phyloP scores from a whole-genome alignment of 2,329 filamentous ascomycete species.

The Neonectria magnoliae region DNA sequence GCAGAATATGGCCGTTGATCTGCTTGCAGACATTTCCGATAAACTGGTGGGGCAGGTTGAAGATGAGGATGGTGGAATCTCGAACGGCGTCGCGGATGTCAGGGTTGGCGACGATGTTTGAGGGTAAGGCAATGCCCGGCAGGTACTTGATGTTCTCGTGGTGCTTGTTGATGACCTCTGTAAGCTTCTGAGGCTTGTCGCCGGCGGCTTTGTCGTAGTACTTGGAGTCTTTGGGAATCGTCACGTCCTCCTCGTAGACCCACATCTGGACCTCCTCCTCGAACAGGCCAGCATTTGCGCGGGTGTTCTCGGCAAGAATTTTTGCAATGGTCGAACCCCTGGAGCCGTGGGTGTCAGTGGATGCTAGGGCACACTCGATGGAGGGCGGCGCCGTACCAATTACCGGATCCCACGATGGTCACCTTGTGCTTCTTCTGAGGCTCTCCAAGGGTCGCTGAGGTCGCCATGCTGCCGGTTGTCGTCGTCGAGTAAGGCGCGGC shows the following conservation, averaged over 20 bases:
- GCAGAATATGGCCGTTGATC: slow-evolving; percentile 87
- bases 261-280: slow-evolving; percentile 96
- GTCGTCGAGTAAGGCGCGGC: slow-evolving; percentile 32
- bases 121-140: slow-evolving; percentile 83
- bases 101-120: slow-evolving; percentile 86
- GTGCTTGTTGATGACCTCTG: slow-evolving; percentile 85
- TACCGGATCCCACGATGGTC: slow-evolving; percentile 93
- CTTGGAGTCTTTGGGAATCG: slow-evolving; percentile 75
- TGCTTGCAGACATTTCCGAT: slow-evolving; percentile 87
- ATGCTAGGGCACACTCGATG: neutral
- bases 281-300: slow-evolving; percentile 80
- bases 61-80: slow-evolving; percentile 88
- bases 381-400: slow-evolving; percentile 72
- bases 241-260: slow-evolving; percentile 95
- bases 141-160: slow-evolving; percentile 99
- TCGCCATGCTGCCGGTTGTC: slow-evolving; percentile 46
- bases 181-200: slow-evolving; percentile 84
- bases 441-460: slow-evolving; percentile 54
- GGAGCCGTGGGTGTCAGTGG: neutral
- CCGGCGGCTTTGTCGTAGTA: slow-evolving; percentile 74
- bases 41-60: slow-evolving; percentile 97
- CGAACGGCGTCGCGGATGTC: slow-evolving; percentile 82
- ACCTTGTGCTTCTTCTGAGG: slow-evolving; percentile 86
- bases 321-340: slow-evolving; percentile 98
- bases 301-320: slow-evolving; percentile 93